A percentile compares a stretch with the other conserved stretches of the same genome.
phyloP scores from a whole-genome alignment of 345 rosid genomes.

The Rhizophora mangle region DNA sequence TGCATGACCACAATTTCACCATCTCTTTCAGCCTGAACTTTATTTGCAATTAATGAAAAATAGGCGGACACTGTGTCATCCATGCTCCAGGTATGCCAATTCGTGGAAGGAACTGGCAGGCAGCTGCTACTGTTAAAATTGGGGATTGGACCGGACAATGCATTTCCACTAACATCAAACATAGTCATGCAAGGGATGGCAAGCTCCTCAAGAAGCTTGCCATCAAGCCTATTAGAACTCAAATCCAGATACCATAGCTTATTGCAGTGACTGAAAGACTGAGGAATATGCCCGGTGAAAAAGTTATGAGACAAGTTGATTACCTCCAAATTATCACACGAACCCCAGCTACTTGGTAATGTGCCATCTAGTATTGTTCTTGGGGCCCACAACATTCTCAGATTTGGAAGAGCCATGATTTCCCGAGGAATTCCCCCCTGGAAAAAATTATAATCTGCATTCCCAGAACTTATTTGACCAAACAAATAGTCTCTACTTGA shows the following conservation, averaged over 20 bases:
- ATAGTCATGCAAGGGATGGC: constrained; percentile 78
- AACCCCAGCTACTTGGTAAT: constrained; percentile 64
- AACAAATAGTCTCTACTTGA: constrained; percentile 36
- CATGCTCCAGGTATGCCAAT: constrained; percentile 26
- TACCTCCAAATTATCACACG: constrained; percentile 73
- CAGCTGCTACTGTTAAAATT: constrained; percentile 45
- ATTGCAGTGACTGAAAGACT: constrained; percentile 50
- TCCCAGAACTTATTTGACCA: constrained; percentile 35
- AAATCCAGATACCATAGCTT: constrained; percentile 69
- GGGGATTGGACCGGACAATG: constrained; percentile 69
- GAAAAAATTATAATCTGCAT: constrained; percentile 71
- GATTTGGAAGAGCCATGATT: constrained; percentile 58
- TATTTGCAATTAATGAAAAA: constrained; percentile 45
- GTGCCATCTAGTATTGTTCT: constrained; percentile 65
- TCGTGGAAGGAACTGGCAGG: constrained; percentile 37
- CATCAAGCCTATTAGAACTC: constrained; percentile 59
- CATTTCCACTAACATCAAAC: constrained; percentile 70
- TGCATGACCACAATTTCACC: constrained; percentile 49
- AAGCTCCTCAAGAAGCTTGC: constrained; percentile 53
- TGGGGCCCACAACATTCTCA: constrained; percentile 86
- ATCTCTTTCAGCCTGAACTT: constrained; percentile 45
- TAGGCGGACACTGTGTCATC: constrained; percentile 50
- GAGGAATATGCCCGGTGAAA: constrained; percentile 56
- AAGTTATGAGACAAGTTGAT: constrained; percentile 72
- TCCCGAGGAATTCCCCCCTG: constrained; percentile 66